Evolutionary conservation across 306 rosid genomes (phyloP).

Genomic region (Abrus precatorius): DNA sequence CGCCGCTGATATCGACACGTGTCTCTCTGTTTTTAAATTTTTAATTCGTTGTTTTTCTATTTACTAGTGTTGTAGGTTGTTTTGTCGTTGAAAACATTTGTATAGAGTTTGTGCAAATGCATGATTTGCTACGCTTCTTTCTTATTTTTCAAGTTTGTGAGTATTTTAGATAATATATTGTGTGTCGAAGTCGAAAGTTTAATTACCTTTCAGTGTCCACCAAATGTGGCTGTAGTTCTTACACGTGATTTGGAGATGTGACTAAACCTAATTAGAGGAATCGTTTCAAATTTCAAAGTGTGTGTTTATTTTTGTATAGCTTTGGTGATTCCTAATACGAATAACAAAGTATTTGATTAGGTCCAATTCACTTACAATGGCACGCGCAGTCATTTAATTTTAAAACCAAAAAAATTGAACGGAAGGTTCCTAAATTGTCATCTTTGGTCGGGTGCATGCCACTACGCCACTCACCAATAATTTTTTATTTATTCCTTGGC

Average conservation of each 20-base stretch:
- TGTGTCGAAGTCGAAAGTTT: slow-evolving; percentile 15
- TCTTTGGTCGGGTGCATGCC: slow-evolving; percentile 13
- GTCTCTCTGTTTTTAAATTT: background rate
- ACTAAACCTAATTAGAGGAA: background rate
- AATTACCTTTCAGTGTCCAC: slow-evolving; percentile 6
- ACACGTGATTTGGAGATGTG: slow-evolving; percentile 6
- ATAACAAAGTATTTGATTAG: background rate
- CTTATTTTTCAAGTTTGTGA: too few relatives aligned
- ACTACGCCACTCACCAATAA: background rate
- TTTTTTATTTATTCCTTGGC: background rate
- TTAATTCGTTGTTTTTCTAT: background rate
- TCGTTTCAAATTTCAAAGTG: background rate
- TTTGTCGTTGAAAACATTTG: slow-evolving; percentile 4
- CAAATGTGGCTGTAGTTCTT: slow-evolving; percentile 2
- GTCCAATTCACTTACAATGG: slow-evolving; percentile 28
- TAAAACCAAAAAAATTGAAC: background rate
- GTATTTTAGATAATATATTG: too few relatives aligned
- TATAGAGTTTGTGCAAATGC: slow-evolving; percentile 23
- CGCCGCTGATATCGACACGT: slow-evolving; percentile 13
- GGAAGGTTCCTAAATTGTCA: slow-evolving; percentile 1
- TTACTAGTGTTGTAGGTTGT: background rate
- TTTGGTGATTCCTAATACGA: background rate
- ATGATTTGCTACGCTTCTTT: background rate
- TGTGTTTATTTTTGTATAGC: background rate
- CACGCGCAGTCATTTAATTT: background rate